Evolutionary conservation across 2,329 filamentous ascomycete genomes (phyloP).

Genomic region (Cordyceps javanica): DNA sequence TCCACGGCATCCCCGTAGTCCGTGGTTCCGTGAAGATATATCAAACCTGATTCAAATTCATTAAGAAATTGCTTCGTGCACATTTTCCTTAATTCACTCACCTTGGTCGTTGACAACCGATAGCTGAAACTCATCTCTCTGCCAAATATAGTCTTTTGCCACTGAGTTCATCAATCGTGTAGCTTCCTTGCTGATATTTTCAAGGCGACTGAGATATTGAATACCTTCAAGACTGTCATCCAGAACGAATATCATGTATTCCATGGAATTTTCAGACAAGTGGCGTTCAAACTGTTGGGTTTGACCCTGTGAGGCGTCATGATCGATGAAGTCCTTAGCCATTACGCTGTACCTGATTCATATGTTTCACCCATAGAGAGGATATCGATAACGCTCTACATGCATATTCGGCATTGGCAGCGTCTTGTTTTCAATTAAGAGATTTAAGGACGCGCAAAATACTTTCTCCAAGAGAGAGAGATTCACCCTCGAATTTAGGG

Average conservation of each 20-base stretch:
- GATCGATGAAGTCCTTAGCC: background rate
- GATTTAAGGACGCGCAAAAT: background rate
- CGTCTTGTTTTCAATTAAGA: background rate
- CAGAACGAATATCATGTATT: slow-evolving; percentile 71
- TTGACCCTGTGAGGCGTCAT: background rate
- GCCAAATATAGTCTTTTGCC: slow-evolving; percentile 90
- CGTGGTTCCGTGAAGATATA: slow-evolving; percentile 68
- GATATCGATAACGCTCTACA: background rate
- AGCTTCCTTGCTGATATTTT: slow-evolving; percentile 64
- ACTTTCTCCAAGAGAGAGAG: background rate
- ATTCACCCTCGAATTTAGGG: background rate
- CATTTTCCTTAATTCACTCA: slow-evolving; percentile 25
- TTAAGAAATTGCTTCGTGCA: background rate
- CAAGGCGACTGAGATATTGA: slow-evolving; percentile 59
- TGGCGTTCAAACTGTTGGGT: background rate
- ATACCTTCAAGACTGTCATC: slow-evolving; percentile 47
- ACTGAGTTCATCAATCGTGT: slow-evolving; percentile 55
- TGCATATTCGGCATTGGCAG: background rate
- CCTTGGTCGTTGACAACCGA: slow-evolving; percentile 55
- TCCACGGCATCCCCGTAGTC: slow-evolving; percentile 93
- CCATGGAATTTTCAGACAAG: slow-evolving; percentile 72
- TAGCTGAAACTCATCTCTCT: slow-evolving; percentile 74
- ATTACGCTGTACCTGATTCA: background rate
- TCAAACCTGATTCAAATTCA: slow-evolving; percentile 32
- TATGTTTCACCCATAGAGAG: background rate